phyloP scores from a whole-genome alignment of 371 early-diverging fungal genomes.

The Gilbertella persicaria region DNA sequence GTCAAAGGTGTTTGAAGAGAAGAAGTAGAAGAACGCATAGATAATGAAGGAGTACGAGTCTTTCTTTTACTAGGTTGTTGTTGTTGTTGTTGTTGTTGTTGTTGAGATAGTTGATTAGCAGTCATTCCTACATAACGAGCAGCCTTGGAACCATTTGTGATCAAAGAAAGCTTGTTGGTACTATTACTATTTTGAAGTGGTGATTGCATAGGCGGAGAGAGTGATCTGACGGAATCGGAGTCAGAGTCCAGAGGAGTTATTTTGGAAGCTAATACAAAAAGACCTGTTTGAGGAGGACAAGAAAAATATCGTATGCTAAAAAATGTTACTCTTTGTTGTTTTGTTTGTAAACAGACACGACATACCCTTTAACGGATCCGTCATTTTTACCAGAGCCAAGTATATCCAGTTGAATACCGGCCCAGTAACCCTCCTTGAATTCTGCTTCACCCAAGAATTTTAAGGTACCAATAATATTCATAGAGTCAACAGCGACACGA shows the following conservation, averaged over 20 bases:
- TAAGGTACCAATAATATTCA: conserved; percentile 71
- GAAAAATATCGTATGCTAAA: conserved; percentile 30
- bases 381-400: conserved; percentile 76
- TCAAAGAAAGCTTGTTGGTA: conserved; percentile 34
- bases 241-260: conserved; percentile 27
- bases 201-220: conserved; percentile 29
- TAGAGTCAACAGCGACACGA: conserved; percentile 70
- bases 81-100: conserved; percentile 32
- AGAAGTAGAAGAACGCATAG: conserved; percentile 8
- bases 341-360: background rate
- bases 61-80: conserved; percentile 21
- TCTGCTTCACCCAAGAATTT: conserved; percentile 73
- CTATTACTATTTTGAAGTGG: conserved; percentile 2
- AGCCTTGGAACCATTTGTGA: conserved; percentile 59
- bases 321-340: background rate
- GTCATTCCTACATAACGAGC: conserved; percentile 65
- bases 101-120: conserved; percentile 56
- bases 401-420: conserved; percentile 74
- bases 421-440: conserved; percentile 76
- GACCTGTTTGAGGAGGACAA: conserved; percentile 33
- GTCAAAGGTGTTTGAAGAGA: conserved; percentile 20
- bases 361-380: conserved; percentile 68
- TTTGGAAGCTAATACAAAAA: conserved; percentile 30
- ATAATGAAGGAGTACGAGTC: conserved; percentile 7
- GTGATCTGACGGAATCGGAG: conserved; percentile 31